Evolutionary conservation across 345 rosid genomes (phyloP).

Genomic region (Populus davidiana): DNA sequence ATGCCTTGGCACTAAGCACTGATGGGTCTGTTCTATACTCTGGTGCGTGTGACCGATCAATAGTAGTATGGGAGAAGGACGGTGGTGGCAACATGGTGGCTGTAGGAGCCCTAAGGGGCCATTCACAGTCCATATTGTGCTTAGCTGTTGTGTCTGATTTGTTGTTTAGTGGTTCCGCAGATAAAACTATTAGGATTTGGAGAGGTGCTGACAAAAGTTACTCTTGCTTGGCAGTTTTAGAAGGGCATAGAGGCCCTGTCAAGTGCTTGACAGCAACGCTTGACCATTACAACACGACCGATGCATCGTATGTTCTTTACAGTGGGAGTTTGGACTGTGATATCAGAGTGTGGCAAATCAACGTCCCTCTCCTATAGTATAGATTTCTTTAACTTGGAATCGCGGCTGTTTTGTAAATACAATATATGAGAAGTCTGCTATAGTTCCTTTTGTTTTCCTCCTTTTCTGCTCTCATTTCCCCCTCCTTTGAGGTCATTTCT

Average conservation of each 20-base stretch:
- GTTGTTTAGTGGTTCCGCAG: constrained; percentile 85
- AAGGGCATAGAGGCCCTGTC: constrained; percentile 84
- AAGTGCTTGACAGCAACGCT: constrained; percentile 72
- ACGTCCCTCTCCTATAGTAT: constrained; percentile 32
- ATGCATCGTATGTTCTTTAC: constrained; percentile 47
- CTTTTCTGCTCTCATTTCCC: background rate
- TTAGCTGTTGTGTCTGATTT: constrained; percentile 53
- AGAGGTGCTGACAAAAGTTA: constrained; percentile 36
- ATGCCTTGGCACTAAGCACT: constrained; percentile 64
- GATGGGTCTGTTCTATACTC: constrained; percentile 59
- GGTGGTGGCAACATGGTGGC: constrained; percentile 40
- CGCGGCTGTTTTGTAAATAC: background rate
- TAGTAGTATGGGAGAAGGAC: constrained; percentile 66
- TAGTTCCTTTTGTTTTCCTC: background rate
- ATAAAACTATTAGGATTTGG: constrained; percentile 77
- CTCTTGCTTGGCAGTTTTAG: constrained; percentile 60
- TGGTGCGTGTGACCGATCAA: constrained; percentile 70
- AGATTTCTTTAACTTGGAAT: background rate
- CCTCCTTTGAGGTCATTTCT: background rate
- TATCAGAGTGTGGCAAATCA: constrained; percentile 74
- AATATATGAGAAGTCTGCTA: background rate
- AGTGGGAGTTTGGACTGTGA: constrained; percentile 89
- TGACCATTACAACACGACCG: constrained; percentile 26
- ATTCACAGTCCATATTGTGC: constrained; percentile 67
- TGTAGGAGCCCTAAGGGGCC: constrained; percentile 64